Conservation (phyloP, 257 asterid species). For the Galeopsis tetrahit region DNA sequence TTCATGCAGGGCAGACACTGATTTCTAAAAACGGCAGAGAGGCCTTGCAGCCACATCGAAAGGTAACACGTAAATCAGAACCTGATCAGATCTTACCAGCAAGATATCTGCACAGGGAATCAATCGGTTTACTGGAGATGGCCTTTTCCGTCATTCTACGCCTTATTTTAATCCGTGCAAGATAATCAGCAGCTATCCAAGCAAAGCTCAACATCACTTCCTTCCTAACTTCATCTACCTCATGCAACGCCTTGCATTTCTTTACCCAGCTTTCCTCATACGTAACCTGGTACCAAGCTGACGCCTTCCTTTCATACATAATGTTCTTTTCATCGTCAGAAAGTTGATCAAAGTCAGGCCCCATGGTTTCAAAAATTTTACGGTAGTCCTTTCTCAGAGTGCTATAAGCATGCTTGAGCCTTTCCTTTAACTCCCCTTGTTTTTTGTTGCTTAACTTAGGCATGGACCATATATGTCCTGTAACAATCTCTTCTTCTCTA, state of each 20-base stretch:
- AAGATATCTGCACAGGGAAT: slow-evolving; percentile 73
- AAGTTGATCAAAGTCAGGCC: slow-evolving; percentile 51
- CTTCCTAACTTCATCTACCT: slow-evolving; percentile 45
- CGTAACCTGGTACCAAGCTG: slow-evolving; percentile 91
- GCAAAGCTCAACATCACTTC: slow-evolving; percentile 81
- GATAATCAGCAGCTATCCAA: slow-evolving; percentile 95
- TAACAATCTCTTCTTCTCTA: slow-evolving; percentile 82
- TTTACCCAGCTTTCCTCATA: slow-evolving; percentile 68
- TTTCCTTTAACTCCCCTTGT: slow-evolving; percentile 81
- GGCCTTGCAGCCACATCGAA: slow-evolving; percentile 37
- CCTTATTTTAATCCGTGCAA: slow-evolving; percentile 76
- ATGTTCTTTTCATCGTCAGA: slow-evolving; percentile 60
- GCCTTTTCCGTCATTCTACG: slow-evolving; percentile 40
- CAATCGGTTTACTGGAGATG: slow-evolving; percentile 59
- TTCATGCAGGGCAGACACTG: not conserved
- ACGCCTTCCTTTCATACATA: slow-evolving; percentile 77
- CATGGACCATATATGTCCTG: slow-evolving; percentile 97
- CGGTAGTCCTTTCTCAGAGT: slow-evolving; percentile 75
- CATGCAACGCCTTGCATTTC: slow-evolving; percentile 48
- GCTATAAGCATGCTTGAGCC: slow-evolving; percentile 76
- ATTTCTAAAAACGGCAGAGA: slow-evolving; percentile 41
- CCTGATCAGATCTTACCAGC: slow-evolving; percentile 65
- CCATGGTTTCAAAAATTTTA: slow-evolving; percentile 68
- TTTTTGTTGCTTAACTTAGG: slow-evolving; percentile 66
- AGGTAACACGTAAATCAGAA: not conserved